phyloP scores from a whole-genome alignment of 2,329 filamentous ascomycete genomes.

The Aspergillus aculeatus region DNA sequence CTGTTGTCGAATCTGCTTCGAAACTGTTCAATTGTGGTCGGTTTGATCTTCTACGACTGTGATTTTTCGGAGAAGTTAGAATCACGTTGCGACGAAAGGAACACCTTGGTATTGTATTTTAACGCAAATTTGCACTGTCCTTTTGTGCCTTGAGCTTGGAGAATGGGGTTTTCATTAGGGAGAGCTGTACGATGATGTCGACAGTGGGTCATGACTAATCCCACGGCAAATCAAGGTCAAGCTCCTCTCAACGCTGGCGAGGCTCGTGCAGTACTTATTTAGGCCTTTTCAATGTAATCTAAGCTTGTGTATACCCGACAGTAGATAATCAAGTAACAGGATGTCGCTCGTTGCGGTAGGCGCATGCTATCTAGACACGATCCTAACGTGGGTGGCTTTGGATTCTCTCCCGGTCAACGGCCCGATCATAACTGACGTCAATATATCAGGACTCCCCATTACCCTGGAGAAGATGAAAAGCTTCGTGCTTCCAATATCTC shows the following conservation, averaged over 20 bases:
- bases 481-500: constrained; percentile 61
- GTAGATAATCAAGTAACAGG: neutral
- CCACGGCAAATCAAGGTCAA: constrained; percentile 8
- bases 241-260: neutral
- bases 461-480: constrained; percentile 70
- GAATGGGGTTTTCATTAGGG: neutral
- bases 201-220: constrained; percentile 24
- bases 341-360: constrained; percentile 64
- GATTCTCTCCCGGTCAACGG: neutral
- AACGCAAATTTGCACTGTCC: no score
- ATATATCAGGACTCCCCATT: constrained; percentile 47
- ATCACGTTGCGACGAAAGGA: no score
- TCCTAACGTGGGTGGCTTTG: constrained; percentile 55
- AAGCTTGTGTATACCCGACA: neutral
- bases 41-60: no score
- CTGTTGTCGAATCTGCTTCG: no score
- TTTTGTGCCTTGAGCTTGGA: neutral
- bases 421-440: constrained; percentile 8
- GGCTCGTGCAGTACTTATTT: neutral
- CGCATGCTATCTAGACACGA: constrained; percentile 70
- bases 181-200: constrained; percentile 2
- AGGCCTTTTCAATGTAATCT: neutral
- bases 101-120: no score
- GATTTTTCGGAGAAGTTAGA: no score
- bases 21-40: no score